Evolutionary conservation across 2,329 filamentous ascomycete species (phyloP).

Genomic region (Aspergillus sergii): DNA sequence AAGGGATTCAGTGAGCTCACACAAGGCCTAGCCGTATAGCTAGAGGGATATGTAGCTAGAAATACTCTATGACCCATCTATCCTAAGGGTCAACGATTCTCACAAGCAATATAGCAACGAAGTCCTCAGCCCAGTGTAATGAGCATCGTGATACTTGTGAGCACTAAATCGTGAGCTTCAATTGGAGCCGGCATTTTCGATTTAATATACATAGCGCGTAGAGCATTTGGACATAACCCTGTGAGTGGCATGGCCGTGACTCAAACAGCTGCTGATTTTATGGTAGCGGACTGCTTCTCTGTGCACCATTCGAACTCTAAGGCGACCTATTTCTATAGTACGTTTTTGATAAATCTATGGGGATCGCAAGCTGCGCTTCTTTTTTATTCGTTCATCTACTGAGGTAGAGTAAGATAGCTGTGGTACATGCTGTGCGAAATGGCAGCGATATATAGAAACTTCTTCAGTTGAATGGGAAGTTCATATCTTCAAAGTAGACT

Average conservation of each 20-base stretch:
- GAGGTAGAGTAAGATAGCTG: no score
- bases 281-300: neutral
- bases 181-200: neutral
- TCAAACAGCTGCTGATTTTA: neutral
- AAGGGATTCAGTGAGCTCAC: neutral
- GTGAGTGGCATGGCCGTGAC: neutral
- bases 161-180: neutral
- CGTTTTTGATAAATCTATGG: neutral
- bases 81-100: neutral
- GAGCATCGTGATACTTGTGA: neutral
- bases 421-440: no score
- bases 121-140: neutral
- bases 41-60: neutral
- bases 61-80: neutral
- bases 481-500: neutral
- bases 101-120: neutral
- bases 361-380: neutral
- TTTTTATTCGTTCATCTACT: neutral
- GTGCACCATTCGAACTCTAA: neutral
- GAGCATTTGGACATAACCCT: no score
- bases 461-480: no score
- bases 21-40: neutral
- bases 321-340: no score
- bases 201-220: neutral
- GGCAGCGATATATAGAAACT: no score